Evolutionary conservation across 768 basidiomycete genomes (phyloP).

Genomic region (Peribolospora baueri): DNA sequence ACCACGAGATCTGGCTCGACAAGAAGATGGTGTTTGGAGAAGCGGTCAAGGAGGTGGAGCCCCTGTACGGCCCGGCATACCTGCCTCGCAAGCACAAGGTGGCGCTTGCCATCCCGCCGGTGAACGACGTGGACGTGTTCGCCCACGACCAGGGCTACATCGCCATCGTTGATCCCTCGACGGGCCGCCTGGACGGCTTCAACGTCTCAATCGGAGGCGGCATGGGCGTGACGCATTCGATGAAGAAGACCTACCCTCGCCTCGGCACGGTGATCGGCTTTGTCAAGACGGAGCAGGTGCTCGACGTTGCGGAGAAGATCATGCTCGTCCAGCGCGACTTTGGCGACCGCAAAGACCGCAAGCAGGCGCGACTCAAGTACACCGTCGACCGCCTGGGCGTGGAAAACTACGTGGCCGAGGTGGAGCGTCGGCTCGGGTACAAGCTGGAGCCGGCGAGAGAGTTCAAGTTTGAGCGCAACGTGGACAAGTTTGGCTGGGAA

Average conservation of each 20-base stretch:
- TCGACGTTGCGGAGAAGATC: slow-evolving; percentile 67
- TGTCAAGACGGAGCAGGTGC: slow-evolving; percentile 65
- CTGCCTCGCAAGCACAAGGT: slow-evolving; percentile 76
- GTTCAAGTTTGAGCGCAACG: slow-evolving; percentile 61
- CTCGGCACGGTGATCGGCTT: slow-evolving; percentile 71
- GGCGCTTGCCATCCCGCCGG: slow-evolving; percentile 83
- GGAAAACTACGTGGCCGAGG: slow-evolving; percentile 60
- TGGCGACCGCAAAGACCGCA: slow-evolving; percentile 61
- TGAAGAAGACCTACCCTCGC: slow-evolving; percentile 96
- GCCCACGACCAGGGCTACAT: slow-evolving; percentile 83
- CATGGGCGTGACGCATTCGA: slow-evolving; percentile 97
- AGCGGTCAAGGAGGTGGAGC: slow-evolving; percentile 69
- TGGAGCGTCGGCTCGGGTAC: slow-evolving; percentile 70
- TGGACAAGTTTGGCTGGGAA: slow-evolving; percentile 87
- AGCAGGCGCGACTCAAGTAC: slow-evolving; percentile 71
- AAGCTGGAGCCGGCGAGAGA: slow-evolving; percentile 44
- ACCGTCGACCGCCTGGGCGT: slow-evolving; percentile 91
- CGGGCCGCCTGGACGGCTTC: slow-evolving; percentile 66
- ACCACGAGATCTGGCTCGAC: slow-evolving; percentile 98
- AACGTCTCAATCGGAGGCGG: slow-evolving; percentile 87
- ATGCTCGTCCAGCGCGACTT: slow-evolving; percentile 86
- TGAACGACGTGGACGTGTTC: slow-evolving; percentile 87
- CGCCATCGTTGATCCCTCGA: slow-evolving; percentile 45
- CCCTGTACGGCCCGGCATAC: slow-evolving; percentile 93
- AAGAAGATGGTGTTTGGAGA: slow-evolving; percentile 89